phyloP scores from a whole-genome alignment of 2,329 filamentous ascomycete species.

The Phyllachora maydis region DNA sequence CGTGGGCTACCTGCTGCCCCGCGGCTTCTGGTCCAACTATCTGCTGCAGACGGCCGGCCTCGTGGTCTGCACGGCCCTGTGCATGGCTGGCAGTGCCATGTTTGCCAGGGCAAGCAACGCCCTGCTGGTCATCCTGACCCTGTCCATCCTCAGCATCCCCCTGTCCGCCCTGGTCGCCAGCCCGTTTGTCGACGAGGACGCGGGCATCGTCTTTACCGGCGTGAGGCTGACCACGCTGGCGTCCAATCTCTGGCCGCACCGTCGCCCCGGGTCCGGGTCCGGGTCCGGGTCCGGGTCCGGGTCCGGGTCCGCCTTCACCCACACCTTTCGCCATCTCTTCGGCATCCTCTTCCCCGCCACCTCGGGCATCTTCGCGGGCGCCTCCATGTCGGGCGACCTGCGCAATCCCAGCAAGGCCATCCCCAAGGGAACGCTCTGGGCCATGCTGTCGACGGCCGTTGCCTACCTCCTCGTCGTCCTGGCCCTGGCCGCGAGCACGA shows the following conservation, averaged over 20 bases:
- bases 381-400: slow-evolving; percentile 78
- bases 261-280: slow-evolving; percentile 16
- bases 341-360: slow-evolving; percentile 67
- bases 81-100: slow-evolving; percentile 58
- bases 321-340: slow-evolving; percentile 65
- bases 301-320: slow-evolving; percentile 39
- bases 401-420: slow-evolving; percentile 69
- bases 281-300: too few relatives aligned
- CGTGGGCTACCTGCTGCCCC: slow-evolving; percentile 43
- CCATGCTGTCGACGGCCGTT: slow-evolving; percentile 54
- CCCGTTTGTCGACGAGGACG: slow-evolving; percentile 42
- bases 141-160: slow-evolving; percentile 66
- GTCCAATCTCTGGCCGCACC: slow-evolving; percentile 55
- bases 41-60: slow-evolving; percentile 54
- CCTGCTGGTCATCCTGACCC: slow-evolving; percentile 46
- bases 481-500: slow-evolving; percentile 58
- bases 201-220: slow-evolving; percentile 60
- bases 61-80: slow-evolving; percentile 51
- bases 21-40: slow-evolving; percentile 61
- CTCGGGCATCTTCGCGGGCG: slow-evolving; percentile 45
- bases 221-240: slow-evolving; percentile 47
- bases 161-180: slow-evolving; percentile 48
- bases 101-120: slow-evolving; percentile 68
- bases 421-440: slow-evolving; percentile 64
- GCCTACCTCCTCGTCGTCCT: slow-evolving; percentile 60